Percentiles rank a stretch among this genome's conserved stretches.
phyloP scores from a whole-genome alignment of 116 monocot genomes.

The Cymodocea nodosa region DNA sequence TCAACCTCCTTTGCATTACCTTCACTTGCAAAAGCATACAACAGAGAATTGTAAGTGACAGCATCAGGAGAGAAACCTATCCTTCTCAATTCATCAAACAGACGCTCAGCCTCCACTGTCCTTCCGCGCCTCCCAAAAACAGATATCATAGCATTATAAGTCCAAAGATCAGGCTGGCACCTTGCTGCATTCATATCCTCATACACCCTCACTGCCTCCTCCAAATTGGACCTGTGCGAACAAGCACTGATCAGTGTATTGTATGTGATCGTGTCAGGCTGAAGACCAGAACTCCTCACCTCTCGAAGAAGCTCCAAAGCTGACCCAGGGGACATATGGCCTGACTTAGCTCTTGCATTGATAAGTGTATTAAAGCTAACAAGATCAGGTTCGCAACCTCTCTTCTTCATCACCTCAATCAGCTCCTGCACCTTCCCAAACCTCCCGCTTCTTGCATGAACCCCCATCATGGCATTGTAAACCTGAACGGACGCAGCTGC shows the following conservation, averaged over 20 bases:
- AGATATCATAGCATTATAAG: slow-evolving; percentile 84
- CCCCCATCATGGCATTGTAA: slow-evolving; percentile 96
- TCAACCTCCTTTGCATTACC: slow-evolving; percentile 40
- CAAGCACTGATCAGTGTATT: slow-evolving; percentile 87
- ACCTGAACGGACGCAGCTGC: slow-evolving; percentile 39
- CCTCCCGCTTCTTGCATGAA: slow-evolving; percentile 52
- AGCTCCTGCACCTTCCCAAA: slow-evolving; percentile 45
- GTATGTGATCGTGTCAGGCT: slow-evolving; percentile 81
- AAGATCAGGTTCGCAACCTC: slow-evolving; percentile 68
- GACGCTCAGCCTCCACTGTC: slow-evolving; percentile 36
- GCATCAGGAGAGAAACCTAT: slow-evolving; percentile 79
- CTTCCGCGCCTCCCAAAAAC: slow-evolving; percentile 59
- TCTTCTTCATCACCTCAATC: slow-evolving; percentile 38
- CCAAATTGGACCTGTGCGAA: slow-evolving; percentile 31
- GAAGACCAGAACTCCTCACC: slow-evolving; percentile 48
- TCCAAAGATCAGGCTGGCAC: slow-evolving; percentile 89
- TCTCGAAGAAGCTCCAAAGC: slow-evolving; percentile 59
- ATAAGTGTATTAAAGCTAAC: slow-evolving; percentile 92
- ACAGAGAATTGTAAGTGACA: slow-evolving; percentile 80
- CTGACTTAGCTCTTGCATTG: slow-evolving; percentile 62
- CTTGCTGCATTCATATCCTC: slow-evolving; percentile 43
- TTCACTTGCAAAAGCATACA: slow-evolving; percentile 74
- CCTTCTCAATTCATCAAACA: slow-evolving; percentile 47
- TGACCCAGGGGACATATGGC: slow-evolving; percentile 25
- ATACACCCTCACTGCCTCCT: slow-evolving; percentile 50